Percentiles rank a stretch among this genome's conserved stretches.
These are phyloP conservation scores for Phialophora tarda DNA, from an alignment of 2,329 filamentous ascomycete genomes.

Conservation along the genomic window DNA sequence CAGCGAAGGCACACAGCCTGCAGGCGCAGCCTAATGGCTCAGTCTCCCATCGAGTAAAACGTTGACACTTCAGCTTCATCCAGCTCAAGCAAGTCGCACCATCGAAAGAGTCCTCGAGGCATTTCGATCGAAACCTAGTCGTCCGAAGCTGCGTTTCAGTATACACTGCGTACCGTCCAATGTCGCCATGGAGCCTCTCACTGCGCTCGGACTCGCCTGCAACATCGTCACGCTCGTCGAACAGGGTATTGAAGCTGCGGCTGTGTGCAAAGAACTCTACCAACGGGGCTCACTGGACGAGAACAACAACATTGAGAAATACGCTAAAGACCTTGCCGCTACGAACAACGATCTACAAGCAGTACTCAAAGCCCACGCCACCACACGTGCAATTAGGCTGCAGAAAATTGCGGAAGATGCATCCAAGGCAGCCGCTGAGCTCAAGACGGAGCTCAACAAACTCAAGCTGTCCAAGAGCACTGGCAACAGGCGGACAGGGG, in stretches of 20 bases:
- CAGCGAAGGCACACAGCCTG: background rate
- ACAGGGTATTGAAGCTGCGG: constrained; percentile 23
- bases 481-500: background rate
- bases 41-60: background rate
- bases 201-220: constrained; percentile 24
- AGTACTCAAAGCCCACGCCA: background rate
- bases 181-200: constrained; percentile 20
- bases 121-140: background rate
- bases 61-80: background rate
- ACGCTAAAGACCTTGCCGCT: constrained; percentile 14
- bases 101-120: background rate
- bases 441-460: constrained; percentile 21
- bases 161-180: background rate
- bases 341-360: constrained; percentile 24
- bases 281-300: constrained; percentile 20
- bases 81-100: background rate
- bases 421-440: constrained; percentile 5
- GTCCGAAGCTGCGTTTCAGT: background rate
- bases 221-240: constrained; percentile 27
- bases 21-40: background rate
- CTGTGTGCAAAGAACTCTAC: constrained; percentile 26
- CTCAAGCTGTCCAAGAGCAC: constrained; percentile 21
- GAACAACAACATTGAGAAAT: constrained; percentile 24
- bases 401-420: constrained; percentile 13
- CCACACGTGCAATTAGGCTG: constrained; percentile 10